Conservation (phyloP, 2,329 filamentous ascomycete genomes). For the Aspergillus versicolor region DNA sequence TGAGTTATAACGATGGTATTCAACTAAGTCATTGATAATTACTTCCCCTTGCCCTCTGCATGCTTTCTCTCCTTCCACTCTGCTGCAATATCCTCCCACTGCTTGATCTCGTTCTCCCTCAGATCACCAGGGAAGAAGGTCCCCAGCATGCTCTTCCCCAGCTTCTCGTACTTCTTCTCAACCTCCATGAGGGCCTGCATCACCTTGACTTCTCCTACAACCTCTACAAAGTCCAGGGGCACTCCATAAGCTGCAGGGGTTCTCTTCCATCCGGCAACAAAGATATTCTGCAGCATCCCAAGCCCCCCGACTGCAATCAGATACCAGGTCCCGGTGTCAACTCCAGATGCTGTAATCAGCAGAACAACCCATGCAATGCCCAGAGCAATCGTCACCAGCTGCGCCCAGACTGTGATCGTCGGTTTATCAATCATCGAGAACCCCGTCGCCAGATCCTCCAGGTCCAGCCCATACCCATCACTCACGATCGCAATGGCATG, state of each 20-base stretch:
- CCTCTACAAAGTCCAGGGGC: constrained; percentile 23
- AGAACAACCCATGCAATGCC: constrained; percentile 42
- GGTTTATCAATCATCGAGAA: constrained; percentile 14
- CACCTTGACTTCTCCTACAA: constrained; percentile 31
- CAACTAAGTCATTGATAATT: not conserved
- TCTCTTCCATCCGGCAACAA: constrained; percentile 27
- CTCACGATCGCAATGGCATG: constrained; percentile 43
- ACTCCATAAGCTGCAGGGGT: constrained; percentile 13
- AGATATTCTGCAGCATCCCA: constrained; percentile 41
- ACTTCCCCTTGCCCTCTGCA: not conserved
- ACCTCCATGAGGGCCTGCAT: constrained; percentile 32
- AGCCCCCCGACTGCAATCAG: constrained; percentile 42
- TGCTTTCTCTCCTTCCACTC: constrained; percentile 6
- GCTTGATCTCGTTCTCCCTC: constrained; percentile 7
- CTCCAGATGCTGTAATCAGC: constrained; percentile 40
- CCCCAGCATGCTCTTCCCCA: constrained; percentile 30
- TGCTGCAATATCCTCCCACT: constrained; percentile 12
- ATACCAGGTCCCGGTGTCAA: constrained; percentile 42
- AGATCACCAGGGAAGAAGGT: constrained; percentile 32
- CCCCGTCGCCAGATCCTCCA: constrained; percentile 44
- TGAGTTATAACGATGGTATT: too few relatives aligned
- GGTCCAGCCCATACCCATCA: constrained; percentile 34
- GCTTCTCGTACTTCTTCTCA: constrained; percentile 30
- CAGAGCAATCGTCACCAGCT: constrained; percentile 23
- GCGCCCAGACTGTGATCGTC: constrained; percentile 14